phyloP scores from a whole-genome alignment of 345 rosid species.

The Psidium guajava region DNA sequence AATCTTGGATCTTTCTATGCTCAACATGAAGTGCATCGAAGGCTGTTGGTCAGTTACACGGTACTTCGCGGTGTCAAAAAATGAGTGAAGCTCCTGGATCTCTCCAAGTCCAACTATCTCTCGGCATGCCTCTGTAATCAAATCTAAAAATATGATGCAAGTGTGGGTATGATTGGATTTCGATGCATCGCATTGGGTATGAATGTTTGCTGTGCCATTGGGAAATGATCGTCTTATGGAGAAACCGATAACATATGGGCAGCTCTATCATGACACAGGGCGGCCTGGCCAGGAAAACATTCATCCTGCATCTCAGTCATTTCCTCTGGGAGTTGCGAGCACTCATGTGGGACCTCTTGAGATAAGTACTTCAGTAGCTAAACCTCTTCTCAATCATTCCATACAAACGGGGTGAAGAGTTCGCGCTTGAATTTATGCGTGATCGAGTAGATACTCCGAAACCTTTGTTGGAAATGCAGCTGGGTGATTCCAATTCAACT shows the following conservation, averaged over 20 bases:
- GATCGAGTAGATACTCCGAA: constrained; percentile 52
- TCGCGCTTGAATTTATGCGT: constrained; percentile 79
- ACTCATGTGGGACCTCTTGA: constrained; percentile 28
- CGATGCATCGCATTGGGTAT: not conserved
- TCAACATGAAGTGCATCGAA: not conserved
- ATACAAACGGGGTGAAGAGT: constrained; percentile 88
- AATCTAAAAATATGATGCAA: not conserved
- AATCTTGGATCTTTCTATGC: not conserved
- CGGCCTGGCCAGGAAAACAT: constrained; percentile 36
- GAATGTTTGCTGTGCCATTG: not conserved
- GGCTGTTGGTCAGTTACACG: not conserved
- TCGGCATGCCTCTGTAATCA: not conserved
- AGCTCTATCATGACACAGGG: constrained; percentile 21
- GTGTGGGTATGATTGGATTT: not conserved
- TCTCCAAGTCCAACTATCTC: not conserved
- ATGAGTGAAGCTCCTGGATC: not conserved
- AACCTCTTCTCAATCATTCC: constrained; percentile 62
- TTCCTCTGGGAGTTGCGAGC: constrained; percentile 22
- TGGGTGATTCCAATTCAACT: constrained; percentile 33
- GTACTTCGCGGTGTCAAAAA: not conserved
- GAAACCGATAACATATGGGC: constrained; percentile 20
- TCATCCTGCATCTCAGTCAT: constrained; percentile 31
- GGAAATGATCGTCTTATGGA: constrained; percentile 27
- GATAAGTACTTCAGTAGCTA: constrained; percentile 36
- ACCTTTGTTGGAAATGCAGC: constrained; percentile 23